phyloP scores from a whole-genome alignment of 164 flowering plant genomes.

The Annona cherimola region DNA sequence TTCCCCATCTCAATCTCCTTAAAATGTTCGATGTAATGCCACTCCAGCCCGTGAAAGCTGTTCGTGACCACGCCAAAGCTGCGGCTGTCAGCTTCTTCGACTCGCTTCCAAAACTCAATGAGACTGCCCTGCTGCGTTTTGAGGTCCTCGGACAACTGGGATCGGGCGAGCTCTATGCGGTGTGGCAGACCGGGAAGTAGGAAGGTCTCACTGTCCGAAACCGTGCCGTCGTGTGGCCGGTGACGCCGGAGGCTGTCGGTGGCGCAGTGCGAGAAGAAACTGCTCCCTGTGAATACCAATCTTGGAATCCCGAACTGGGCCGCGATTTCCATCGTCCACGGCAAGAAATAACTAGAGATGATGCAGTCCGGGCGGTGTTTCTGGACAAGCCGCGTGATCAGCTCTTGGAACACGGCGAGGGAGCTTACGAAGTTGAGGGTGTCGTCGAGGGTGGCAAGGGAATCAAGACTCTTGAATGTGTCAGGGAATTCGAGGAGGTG shows the following conservation, averaged over 20 bases:
- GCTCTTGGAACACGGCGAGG: slow-evolving; percentile 8
- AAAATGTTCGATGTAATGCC: slow-evolving; percentile 1
- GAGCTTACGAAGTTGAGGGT: slow-evolving; percentile 2
- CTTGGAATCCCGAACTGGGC: slow-evolving; percentile 24
- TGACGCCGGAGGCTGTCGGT: neutral
- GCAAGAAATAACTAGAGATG: slow-evolving; percentile 30
- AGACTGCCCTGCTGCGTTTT: neutral
- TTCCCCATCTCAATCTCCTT: slow-evolving; percentile 10
- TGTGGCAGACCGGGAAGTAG: slow-evolving; percentile 25
- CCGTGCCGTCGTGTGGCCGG: slow-evolving; percentile 10
- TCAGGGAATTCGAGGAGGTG: neutral
- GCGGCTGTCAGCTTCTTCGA: neutral
- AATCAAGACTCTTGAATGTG: neutral
- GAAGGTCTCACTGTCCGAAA: slow-evolving; percentile 15
- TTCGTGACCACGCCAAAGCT: slow-evolving; percentile 8
- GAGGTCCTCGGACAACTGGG: slow-evolving; percentile 7
- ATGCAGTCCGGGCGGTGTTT: slow-evolving; percentile 25
- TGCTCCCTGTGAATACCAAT: slow-evolving; percentile 20
- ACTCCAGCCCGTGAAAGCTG: slow-evolving; percentile 15
- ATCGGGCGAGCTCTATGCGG: slow-evolving; percentile 17
- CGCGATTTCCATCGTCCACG: slow-evolving; percentile 27
- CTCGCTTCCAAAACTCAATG: neutral
- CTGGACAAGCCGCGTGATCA: slow-evolving; percentile 24
- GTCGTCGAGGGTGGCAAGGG: slow-evolving; percentile 5
- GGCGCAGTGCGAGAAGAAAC: slow-evolving; percentile 21